Percentiles rank a stretch among this genome's conserved stretches.
These are phyloP conservation scores for Sporothrix brasiliensis DNA, from an alignment of 2,329 filamentous ascomycete species.

Conservation along the genomic window DNA sequence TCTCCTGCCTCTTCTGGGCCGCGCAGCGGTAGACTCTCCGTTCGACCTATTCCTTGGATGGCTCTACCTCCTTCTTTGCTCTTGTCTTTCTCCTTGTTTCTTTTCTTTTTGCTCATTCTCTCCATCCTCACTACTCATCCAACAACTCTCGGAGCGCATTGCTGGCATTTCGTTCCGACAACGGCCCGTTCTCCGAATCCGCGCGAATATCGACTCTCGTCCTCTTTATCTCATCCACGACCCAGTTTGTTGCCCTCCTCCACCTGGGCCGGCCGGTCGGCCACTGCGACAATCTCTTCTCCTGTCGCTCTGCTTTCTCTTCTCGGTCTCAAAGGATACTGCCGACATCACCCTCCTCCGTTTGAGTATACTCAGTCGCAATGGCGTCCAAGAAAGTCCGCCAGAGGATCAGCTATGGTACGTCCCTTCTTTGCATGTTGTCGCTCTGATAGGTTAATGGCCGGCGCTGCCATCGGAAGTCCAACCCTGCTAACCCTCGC, in stretches of 20 bases:
- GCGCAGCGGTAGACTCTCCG: background rate
- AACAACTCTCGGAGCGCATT: conserved; percentile 3
- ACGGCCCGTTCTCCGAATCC: conserved; percentile 4
- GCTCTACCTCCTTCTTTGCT: background rate
- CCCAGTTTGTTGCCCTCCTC: conserved; percentile 10
- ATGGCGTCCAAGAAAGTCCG: conserved; percentile 66
- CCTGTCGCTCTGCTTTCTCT: too few species aligned
- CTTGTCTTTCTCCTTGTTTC: background rate
- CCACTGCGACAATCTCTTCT: conserved; percentile 12
- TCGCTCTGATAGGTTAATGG: background rate
- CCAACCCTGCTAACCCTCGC: conserved; percentile 34
- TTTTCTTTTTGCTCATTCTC: background rate
- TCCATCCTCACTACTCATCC: background rate
- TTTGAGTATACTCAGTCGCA: conserved; percentile 39
- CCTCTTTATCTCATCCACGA: background rate
- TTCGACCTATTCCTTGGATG: conserved; percentile 11
- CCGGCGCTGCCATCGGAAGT: background rate
- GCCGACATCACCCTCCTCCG: background rate
- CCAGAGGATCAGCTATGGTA: conserved; percentile 69
- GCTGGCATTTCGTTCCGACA: background rate
- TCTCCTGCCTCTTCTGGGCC: conserved; percentile 23
- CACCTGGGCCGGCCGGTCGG: conserved; percentile 25
- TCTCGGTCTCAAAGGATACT: background rate
- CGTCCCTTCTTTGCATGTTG: conserved; percentile 38
- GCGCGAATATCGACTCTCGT: conserved; percentile 10